A percentile compares a stretch with the other conserved stretches of the same genome.
phyloP scores from a whole-genome alignment of 2,329 filamentous ascomycete genomes.

The Trichocomaceae sp. region DNA sequence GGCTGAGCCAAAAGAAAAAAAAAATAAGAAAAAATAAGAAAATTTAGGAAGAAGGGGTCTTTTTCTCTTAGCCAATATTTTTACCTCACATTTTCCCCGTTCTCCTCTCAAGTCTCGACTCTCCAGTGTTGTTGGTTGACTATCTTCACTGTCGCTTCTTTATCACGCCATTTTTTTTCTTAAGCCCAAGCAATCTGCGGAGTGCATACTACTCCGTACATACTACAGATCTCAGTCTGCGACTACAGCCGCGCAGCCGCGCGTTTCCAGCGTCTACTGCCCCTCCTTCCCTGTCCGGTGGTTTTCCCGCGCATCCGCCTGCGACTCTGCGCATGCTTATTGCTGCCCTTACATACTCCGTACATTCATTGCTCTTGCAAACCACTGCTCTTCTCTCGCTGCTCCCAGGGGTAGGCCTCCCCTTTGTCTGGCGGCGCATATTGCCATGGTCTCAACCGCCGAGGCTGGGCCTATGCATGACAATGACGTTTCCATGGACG shows the following conservation, averaged over 20 bases:
- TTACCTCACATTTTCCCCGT: conserved; percentile 31
- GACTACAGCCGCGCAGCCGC: conserved; percentile 33
- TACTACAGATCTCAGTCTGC: conserved; percentile 25
- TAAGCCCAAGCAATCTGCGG: conserved; percentile 34
- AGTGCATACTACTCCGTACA: too few relatives aligned
- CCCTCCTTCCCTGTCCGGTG: not conserved
- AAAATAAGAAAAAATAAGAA: too few relatives aligned
- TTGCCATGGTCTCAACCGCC: conserved; percentile 41
- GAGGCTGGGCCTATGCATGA: conserved; percentile 33
- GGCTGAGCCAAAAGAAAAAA: conserved; percentile 8
- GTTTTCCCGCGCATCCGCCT: conserved; percentile 1
- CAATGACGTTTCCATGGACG: conserved; percentile 36
- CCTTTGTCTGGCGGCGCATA: not conserved
- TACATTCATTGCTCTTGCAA: not conserved
- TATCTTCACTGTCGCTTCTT: not conserved
- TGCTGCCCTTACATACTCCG: too few relatives aligned
- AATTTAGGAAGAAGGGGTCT: not conserved
- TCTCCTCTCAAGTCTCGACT: too few relatives aligned
- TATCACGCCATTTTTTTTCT: conserved; percentile 32
- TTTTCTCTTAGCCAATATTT: conserved; percentile 34
- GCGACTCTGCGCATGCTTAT: not conserved
- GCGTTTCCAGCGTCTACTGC: conserved; percentile 22
- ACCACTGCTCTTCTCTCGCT: not conserved
- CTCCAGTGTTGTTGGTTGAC: not conserved
- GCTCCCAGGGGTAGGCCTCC: not conserved